phyloP scores from a whole-genome alignment of 2,329 filamentous ascomycete genomes.

The Neofusicoccum sp. region DNA sequence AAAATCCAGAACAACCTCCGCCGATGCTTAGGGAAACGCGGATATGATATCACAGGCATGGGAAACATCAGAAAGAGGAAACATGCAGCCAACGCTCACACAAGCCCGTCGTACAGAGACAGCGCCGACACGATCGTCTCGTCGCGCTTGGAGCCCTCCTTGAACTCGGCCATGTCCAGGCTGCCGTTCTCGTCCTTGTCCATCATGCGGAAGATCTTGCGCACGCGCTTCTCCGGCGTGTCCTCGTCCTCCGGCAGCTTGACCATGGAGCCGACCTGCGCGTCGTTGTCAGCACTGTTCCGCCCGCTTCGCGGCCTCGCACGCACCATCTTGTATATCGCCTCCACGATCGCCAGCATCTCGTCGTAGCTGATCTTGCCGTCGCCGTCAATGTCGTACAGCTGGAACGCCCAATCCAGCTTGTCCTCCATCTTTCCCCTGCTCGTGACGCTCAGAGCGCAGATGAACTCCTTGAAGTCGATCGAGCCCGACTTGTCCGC shows the following conservation, averaged over 20 bases:
- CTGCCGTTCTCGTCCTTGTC: constrained; percentile 99
- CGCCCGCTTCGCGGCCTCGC: not conserved
- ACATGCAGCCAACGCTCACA: constrained; percentile 54
- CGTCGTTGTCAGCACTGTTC: constrained; percentile 25
- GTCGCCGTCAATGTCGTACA: constrained; percentile 98
- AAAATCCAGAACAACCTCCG: constrained; percentile 25
- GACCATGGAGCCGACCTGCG: constrained; percentile 95
- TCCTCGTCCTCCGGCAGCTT: constrained; percentile 98
- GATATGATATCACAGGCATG: constrained; percentile 43
- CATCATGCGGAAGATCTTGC: constrained; percentile 99
- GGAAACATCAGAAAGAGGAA: constrained; percentile 32
- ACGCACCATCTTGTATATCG: constrained; percentile 97
- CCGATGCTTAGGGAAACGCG: constrained; percentile 37
- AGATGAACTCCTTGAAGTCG: constrained; percentile 99
- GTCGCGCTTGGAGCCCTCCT: constrained; percentile 97
- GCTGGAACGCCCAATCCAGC: constrained; percentile 97
- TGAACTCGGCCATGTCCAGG: constrained; percentile 96
- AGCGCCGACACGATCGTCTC: constrained; percentile 98
- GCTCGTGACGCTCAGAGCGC: constrained; percentile 93
- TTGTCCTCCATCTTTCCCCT: constrained; percentile 99
- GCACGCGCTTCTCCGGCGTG: constrained; percentile 96
- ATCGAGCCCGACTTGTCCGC: constrained; percentile 96
- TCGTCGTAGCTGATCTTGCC: constrained; percentile 99
- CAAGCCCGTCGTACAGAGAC: constrained; percentile 93
- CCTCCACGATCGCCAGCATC: constrained; percentile 98